A percentile compares a stretch with the other conserved stretches of the same genome.
phyloP scores from a whole-genome alignment of 108 stramenopile genomes.

The Schizochytrium sp. region DNA sequence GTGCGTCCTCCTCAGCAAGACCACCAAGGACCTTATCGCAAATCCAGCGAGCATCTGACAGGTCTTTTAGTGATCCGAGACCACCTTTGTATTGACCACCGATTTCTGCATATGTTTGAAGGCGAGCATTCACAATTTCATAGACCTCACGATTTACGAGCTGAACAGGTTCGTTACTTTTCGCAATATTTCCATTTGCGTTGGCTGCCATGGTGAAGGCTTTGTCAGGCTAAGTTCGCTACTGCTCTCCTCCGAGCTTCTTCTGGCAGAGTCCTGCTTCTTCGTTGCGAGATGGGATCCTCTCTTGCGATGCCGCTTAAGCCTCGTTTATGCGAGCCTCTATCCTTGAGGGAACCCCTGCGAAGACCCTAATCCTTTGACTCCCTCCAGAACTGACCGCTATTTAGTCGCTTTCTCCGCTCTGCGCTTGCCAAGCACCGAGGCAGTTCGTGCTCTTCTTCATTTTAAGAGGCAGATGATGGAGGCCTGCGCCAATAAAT shows the following conservation, averaged over 20 bases:
- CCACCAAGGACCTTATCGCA: neutral
- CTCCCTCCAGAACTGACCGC: no score
- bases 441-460: no score
- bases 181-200: neutral
- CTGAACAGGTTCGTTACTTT: neutral
- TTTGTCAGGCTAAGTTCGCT: neutral
- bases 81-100: neutral
- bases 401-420: no score
- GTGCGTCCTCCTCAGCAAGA: neutral
- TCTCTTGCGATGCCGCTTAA: no score
- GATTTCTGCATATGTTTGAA: neutral
- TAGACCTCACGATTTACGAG: constrained; percentile 23
- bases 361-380: no score
- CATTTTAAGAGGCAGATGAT: no score
- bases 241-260: neutral
- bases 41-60: constrained; percentile 4
- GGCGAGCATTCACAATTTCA: constrained; percentile 14
- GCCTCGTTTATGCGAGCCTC: no score
- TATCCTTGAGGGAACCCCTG: no score
- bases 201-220: neutral
- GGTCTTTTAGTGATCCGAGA: neutral
- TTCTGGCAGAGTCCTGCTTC: no score
- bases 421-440: no score
- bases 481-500: no score
- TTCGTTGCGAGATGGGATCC: no score